phyloP scores from a whole-genome alignment of 2,329 filamentous ascomycete genomes.

The Apiospora aurea region DNA sequence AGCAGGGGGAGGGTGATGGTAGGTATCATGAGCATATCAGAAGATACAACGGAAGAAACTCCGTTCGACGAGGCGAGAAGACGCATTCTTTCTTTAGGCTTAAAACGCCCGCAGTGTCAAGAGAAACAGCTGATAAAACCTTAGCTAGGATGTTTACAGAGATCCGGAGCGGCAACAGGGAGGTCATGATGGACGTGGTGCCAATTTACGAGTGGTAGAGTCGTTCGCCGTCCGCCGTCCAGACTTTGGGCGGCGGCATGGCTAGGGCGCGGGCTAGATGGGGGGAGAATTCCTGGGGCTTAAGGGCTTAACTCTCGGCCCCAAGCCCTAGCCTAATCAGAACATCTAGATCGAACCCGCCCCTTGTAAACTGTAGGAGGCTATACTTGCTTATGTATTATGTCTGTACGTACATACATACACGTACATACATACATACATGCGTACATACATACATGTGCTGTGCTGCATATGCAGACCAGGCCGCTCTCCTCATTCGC shows the following conservation, averaged over 20 bases:
- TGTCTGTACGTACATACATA: neutral
- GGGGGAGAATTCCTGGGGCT: conserved; percentile 11
- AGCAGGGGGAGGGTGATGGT: neutral
- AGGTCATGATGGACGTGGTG: neutral
- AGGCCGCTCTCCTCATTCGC: conserved; percentile 1
- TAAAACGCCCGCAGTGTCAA: neutral
- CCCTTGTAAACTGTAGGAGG: conserved; percentile 17
- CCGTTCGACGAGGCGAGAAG: neutral
- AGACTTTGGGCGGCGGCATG: conserved; percentile 12
- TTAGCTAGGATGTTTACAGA: neutral
- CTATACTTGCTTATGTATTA: conserved; percentile 18
- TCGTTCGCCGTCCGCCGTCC: conserved; percentile 4
- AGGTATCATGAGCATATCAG: neutral
- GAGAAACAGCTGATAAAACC: neutral
- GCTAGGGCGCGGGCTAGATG: conserved; percentile 9
- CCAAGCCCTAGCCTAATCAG: conserved; percentile 18
- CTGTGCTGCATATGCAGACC: conserved; percentile 17
- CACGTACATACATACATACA: neutral
- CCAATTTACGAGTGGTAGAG: conserved; percentile 3
- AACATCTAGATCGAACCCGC: conserved; percentile 5
- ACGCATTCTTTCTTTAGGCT: neutral
- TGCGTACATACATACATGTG: neutral
- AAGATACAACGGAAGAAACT: conserved; percentile 1
- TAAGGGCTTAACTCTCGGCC: conserved; percentile 20
- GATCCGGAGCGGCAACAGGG: neutral